Evolutionary conservation across 257 asterid species (phyloP).

Genomic region (Mentha longifolia): DNA sequence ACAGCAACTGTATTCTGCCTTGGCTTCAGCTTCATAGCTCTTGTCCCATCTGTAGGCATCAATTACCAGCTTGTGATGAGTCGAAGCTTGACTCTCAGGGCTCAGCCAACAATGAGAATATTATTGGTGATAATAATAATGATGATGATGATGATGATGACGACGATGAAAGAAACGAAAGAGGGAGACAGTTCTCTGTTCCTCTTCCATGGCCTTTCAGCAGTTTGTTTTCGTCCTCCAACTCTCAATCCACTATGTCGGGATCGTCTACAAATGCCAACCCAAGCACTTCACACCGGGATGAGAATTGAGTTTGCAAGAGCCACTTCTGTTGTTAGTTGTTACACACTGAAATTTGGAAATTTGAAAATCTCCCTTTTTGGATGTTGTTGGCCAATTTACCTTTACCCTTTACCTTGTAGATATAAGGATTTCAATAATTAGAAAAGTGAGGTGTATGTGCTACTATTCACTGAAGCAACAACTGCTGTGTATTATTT

Average conservation of each 20-base stretch:
- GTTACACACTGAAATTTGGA: neutral
- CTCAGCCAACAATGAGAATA: constrained; percentile 36
- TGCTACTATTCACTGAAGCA: neutral
- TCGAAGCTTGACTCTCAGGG: constrained; percentile 50
- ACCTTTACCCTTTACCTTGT: constrained; percentile 15
- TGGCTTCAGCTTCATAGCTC: constrained; percentile 95
- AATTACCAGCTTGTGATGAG: constrained; percentile 68
- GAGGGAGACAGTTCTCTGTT: constrained; percentile 59
- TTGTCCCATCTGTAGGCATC: constrained; percentile 81
- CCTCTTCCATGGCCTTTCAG: constrained; percentile 82
- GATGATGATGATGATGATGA: neutral
- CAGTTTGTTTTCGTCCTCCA: constrained; percentile 60
- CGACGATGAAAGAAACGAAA: constrained; percentile 30
- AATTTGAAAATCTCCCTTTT: too few relatives aligned
- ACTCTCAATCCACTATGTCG: constrained; percentile 31
- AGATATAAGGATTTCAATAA: constrained; percentile 17
- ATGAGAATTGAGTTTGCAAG: constrained; percentile 39
- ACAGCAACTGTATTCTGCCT: constrained; percentile 68
- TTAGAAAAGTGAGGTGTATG: constrained; percentile 15
- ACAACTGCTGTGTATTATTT: constrained; percentile 21
- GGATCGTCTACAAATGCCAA: constrained; percentile 41
- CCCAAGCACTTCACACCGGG: constrained; percentile 42
- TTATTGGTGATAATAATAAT: neutral
- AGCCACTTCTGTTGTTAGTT: too few relatives aligned
- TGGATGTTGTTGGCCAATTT: too few relatives aligned